Percentiles rank a stretch among this genome's conserved stretches.
Evolutionary conservation across 495 filamentous ascomycete genomes (phyloP).

Genomic region (Cercophora sp.): DNA sequence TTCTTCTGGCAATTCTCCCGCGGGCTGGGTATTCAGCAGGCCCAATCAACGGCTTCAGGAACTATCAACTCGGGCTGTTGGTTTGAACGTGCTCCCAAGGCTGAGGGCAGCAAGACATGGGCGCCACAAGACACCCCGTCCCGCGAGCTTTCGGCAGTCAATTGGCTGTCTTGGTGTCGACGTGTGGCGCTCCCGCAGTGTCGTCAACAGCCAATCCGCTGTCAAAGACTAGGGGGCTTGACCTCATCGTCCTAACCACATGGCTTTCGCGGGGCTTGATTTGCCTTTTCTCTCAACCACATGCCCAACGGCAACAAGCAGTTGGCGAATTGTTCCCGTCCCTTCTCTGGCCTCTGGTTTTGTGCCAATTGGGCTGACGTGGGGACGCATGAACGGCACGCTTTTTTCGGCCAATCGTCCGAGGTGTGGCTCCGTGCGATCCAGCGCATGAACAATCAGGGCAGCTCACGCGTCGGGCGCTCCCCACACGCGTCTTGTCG

Average conservation of each 20-base stretch:
- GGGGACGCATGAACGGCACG: conserved; percentile 13
- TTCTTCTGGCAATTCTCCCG: conserved; percentile 7
- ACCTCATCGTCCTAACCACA: conserved; percentile 12
- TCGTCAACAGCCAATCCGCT: conserved; percentile 14
- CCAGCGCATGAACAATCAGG: conserved; percentile 18
- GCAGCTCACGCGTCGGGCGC: conserved; percentile 2
- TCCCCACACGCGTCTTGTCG: conserved; percentile 10
- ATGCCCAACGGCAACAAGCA: conserved; percentile 3
- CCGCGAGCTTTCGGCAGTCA: conserved; percentile 9
- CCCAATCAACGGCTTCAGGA: conserved; percentile 7
- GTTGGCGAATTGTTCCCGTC: conserved; percentile 7
- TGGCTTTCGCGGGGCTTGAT: conserved; percentile 3
- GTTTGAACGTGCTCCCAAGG: neutral
- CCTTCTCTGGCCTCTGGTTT: neutral
- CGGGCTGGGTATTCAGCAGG: neutral
- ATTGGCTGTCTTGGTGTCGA: conserved; percentile 14
- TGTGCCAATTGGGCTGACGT: neutral
- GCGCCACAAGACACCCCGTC: conserved; percentile 10
- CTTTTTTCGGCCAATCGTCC: conserved; percentile 10
- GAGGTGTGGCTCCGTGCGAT: conserved; percentile 7
- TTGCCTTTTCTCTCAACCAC: neutral
- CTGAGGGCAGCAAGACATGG: conserved; percentile 1
- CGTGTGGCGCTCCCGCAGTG: conserved; percentile 2
- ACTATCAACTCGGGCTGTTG: neutral
- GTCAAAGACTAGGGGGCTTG: neutral